Evolutionary conservation across 2,329 filamentous ascomycete species (phyloP).

Genomic region (Huntiella omanensis): DNA sequence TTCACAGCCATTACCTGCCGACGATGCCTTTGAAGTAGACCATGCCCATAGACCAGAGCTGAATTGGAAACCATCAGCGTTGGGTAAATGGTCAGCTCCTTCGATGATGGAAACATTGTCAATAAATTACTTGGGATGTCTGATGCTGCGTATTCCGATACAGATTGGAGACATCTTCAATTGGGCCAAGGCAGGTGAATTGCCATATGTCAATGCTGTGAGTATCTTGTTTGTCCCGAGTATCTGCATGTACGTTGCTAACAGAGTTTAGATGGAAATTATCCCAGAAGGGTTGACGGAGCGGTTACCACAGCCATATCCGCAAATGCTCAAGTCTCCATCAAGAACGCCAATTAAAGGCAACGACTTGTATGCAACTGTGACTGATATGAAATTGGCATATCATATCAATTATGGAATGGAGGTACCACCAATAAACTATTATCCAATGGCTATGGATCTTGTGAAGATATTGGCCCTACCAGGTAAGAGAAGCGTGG

Average conservation of each 20-base stretch:
- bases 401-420: slow-evolving; percentile 53
- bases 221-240: slow-evolving; percentile 14
- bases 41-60: slow-evolving; percentile 16
- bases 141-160: slow-evolving; percentile 61
- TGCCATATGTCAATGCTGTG: slow-evolving; percentile 55
- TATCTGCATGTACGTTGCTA: background rate
- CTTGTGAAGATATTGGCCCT: slow-evolving; percentile 55
- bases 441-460: slow-evolving; percentile 45
- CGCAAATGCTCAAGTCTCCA: slow-evolving; percentile 36
- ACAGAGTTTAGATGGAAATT: slow-evolving; percentile 31
- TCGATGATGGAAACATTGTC: slow-evolving; percentile 55
- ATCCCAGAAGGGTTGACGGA: slow-evolving; percentile 43
- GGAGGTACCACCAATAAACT: slow-evolving; percentile 53
- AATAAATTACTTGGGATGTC: slow-evolving; percentile 60
- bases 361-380: slow-evolving; percentile 43
- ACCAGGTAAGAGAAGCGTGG: slow-evolving; percentile 35
- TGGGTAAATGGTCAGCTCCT: slow-evolving; percentile 37
- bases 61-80: slow-evolving; percentile 27
- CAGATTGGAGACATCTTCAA: slow-evolving; percentile 51
- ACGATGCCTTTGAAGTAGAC: slow-evolving; percentile 14
- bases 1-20: slow-evolving; percentile 17
- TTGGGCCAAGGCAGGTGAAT: slow-evolving; percentile 47
- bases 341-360: slow-evolving; percentile 23
- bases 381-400: slow-evolving; percentile 42
- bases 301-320: slow-evolving; percentile 43